phyloP scores from a whole-genome alignment of 805 yeast genomes.

The Jamesozyma jinghongensis region DNA sequence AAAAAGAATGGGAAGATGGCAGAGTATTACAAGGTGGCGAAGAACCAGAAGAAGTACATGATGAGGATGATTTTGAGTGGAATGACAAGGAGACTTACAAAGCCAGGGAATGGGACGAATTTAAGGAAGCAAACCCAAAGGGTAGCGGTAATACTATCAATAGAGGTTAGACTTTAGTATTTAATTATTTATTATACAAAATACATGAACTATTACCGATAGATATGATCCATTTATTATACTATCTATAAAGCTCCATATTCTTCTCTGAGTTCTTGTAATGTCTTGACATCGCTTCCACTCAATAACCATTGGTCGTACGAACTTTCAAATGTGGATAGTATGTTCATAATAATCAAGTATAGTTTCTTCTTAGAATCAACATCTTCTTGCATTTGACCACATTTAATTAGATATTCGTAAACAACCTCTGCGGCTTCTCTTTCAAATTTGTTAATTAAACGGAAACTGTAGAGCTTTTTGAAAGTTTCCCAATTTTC shows the following conservation, averaged over 20 bases:
- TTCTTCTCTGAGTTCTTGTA: slow-evolving; percentile 20
- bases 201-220: not conserved
- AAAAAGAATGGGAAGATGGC: slow-evolving; percentile 76
- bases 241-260: slow-evolving; percentile 4
- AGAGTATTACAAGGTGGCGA: slow-evolving; percentile 53
- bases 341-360: slow-evolving; percentile 21
- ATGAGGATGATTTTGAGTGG: slow-evolving; percentile 52
- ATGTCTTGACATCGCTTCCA: slow-evolving; percentile 22
- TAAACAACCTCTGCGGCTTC: slow-evolving; percentile 26
- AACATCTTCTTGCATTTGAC: slow-evolving; percentile 1
- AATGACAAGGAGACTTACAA: slow-evolving; percentile 63
- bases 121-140: slow-evolving; percentile 71
- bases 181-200: not conserved
- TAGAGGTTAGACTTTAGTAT: slow-evolving; percentile 34
- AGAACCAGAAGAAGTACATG: slow-evolving; percentile 31
- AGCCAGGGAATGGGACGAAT: slow-evolving; percentile 87
- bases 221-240: not conserved
- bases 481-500: slow-evolving; percentile 19
- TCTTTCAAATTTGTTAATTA: slow-evolving; percentile 22
- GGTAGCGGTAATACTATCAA: slow-evolving; percentile 88
- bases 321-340: slow-evolving; percentile 18
- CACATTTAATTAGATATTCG: slow-evolving; percentile 11
- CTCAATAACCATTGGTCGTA: slow-evolving; percentile 27
- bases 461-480: slow-evolving; percentile 22
- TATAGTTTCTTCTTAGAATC: slow-evolving; percentile 15